Evolutionary conservation across 2,329 filamentous ascomycete species (phyloP).

Genomic region (Fusarium cyanostomum): DNA sequence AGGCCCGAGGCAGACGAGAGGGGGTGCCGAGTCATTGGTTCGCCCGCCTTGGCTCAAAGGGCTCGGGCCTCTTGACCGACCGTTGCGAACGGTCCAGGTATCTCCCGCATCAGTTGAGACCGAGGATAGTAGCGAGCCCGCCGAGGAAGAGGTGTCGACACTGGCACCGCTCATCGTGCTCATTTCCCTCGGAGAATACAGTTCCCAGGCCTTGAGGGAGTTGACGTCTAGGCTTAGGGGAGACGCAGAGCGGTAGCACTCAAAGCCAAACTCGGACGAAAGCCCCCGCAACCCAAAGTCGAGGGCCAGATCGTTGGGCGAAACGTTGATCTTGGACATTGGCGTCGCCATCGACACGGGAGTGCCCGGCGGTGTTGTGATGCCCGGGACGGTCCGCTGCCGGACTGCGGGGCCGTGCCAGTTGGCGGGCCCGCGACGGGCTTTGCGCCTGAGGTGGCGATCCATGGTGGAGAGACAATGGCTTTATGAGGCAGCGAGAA

Average conservation of each 20-base stretch:
- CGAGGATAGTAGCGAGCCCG: conserved; percentile 45
- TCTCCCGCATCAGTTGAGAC: conserved; percentile 44
- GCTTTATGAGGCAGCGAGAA: conserved; percentile 20
- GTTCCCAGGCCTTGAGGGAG: conserved; percentile 1
- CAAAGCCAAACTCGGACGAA: conserved; percentile 16
- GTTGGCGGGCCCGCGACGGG: conserved; percentile 12
- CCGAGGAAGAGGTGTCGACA: conserved; percentile 43
- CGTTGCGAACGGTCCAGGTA: conserved; percentile 24
- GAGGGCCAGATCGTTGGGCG: background rate
- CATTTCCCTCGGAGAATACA: conserved; percentile 18
- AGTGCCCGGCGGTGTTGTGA: conserved; percentile 9
- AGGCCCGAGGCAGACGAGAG: conserved; percentile 42
- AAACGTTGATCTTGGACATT: background rate
- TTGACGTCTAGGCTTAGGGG: conserved; percentile 17
- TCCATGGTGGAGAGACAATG: conserved; percentile 20
- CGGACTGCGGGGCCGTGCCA: conserved; percentile 21
- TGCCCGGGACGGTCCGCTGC: conserved; percentile 16
- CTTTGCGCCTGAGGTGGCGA: conserved; percentile 11
- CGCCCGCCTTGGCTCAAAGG: conserved; percentile 27
- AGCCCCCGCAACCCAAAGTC: background rate
- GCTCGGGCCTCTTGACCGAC: conserved; percentile 39
- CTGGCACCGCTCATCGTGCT: conserved; percentile 39
- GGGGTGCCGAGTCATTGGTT: conserved; percentile 19
- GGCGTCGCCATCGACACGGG: conserved; percentile 1
- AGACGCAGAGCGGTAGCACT: conserved; percentile 23